Evolutionary conservation across 495 filamentous ascomycete species (phyloP).

Genomic region (Aspergillus cavernicola): DNA sequence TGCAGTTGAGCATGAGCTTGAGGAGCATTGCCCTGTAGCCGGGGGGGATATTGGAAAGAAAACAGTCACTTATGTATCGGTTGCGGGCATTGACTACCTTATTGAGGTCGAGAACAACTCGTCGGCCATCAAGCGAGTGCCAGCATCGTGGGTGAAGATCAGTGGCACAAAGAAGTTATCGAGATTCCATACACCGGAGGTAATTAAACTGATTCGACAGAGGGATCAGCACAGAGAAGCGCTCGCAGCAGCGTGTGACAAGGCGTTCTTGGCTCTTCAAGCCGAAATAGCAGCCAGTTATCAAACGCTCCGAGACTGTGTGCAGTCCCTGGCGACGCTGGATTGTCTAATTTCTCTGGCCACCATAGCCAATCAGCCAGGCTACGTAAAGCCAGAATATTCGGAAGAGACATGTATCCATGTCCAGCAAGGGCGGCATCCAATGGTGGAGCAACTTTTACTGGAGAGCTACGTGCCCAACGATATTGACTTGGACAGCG

Average conservation of each 20-base stretch:
- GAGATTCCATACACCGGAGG: constrained; percentile 91
- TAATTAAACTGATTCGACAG: constrained; percentile 75
- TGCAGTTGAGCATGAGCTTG: constrained; percentile 80
- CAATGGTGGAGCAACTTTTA: constrained; percentile 92
- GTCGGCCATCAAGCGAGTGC: constrained; percentile 71
- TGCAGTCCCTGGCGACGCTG: constrained; percentile 79
- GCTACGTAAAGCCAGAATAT: constrained; percentile 86
- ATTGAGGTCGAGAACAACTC: constrained; percentile 81
- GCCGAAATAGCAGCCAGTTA: constrained; percentile 73
- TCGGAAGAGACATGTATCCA: constrained; percentile 63
- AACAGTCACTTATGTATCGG: constrained; percentile 70
- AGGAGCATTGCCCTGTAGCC: constrained; percentile 67
- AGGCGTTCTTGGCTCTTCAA: constrained; percentile 71
- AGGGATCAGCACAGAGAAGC: constrained; percentile 94
- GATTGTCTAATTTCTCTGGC: constrained; percentile 90
- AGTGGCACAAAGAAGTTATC: constrained; percentile 90
- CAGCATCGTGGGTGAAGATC: constrained; percentile 91
- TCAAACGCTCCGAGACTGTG: constrained; percentile 81
- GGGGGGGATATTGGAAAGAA: constrained; percentile 66
- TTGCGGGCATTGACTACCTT: constrained; percentile 88
- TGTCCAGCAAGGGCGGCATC: constrained; percentile 79
- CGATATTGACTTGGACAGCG: constrained; percentile 62
- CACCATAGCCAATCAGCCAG: constrained; percentile 76
- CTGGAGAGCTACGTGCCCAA: constrained; percentile 90
- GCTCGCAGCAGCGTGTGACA: constrained; percentile 86